Percentiles rank a stretch among this genome's conserved stretches.
Evolutionary conservation across 2,329 filamentous ascomycete species (phyloP).

Genomic region (Penicillium corylophilum): DNA sequence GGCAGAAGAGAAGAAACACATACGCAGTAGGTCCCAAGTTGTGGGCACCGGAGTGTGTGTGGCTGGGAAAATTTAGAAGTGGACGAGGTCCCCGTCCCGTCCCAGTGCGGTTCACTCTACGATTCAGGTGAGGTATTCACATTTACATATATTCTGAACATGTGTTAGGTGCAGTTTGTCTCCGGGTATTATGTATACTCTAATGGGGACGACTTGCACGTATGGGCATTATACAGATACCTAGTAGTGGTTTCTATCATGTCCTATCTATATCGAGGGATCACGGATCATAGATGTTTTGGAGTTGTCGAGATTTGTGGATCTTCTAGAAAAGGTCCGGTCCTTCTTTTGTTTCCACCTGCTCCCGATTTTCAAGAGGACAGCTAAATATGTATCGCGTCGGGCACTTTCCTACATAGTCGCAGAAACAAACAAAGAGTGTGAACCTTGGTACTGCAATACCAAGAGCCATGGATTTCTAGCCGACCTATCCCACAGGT

Average conservation of each 20-base stretch:
- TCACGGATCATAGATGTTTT: too few relatives aligned
- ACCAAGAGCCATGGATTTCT: conserved; percentile 1
- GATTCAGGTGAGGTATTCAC: background rate
- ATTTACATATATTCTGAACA: too few relatives aligned
- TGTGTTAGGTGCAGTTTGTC: too few relatives aligned
- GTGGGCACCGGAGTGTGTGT: background rate
- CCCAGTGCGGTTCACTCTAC: background rate
- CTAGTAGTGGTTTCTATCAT: too few relatives aligned
- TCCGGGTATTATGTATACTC: too few relatives aligned
- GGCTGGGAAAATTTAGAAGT: conserved; percentile 12
- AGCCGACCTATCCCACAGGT: background rate
- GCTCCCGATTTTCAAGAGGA: background rate
- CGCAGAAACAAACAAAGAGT: conserved; percentile 6
- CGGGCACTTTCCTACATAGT: background rate
- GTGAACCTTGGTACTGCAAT: conserved; percentile 2
- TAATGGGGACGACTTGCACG: too few relatives aligned
- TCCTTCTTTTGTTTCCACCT: background rate
- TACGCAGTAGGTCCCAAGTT: background rate
- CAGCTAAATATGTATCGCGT: background rate
- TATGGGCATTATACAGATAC: too few relatives aligned
- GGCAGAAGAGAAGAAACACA: background rate
- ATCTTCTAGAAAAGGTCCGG: background rate
- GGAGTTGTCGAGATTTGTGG: background rate
- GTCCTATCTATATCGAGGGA: too few relatives aligned
- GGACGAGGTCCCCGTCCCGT: conserved; percentile 2